A percentile compares a stretch with the other conserved stretches of the same genome.
Evolutionary conservation across 2,329 filamentous ascomycete species (phyloP).

Genomic region (Aspergillus ruber): DNA sequence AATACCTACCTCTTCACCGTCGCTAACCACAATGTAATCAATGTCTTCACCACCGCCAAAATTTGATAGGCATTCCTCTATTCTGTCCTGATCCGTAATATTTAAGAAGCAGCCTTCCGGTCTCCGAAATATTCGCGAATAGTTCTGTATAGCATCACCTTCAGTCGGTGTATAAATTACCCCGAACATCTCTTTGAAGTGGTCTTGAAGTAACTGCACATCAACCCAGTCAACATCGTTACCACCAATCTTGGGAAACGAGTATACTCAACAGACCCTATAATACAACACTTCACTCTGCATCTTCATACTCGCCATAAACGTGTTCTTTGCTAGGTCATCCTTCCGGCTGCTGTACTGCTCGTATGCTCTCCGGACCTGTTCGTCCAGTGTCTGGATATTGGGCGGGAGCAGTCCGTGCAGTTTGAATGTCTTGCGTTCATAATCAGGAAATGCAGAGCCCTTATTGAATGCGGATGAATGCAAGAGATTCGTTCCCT

Average conservation of each 20-base stretch:
- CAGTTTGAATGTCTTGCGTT: slow-evolving; percentile 64
- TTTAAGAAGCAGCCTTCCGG: slow-evolving; percentile 79
- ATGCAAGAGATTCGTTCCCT: slow-evolving; percentile 53
- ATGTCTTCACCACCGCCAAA: slow-evolving; percentile 68
- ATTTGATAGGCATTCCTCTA: slow-evolving; percentile 60
- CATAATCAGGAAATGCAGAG: slow-evolving; percentile 64
- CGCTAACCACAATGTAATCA: slow-evolving; percentile 82
- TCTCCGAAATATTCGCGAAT: slow-evolving; percentile 67
- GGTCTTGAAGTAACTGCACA: slow-evolving; percentile 61
- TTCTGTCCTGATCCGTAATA: slow-evolving; percentile 59
- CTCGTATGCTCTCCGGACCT: slow-evolving; percentile 69
- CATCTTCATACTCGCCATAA: slow-evolving; percentile 75
- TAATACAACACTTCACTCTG: slow-evolving; percentile 83
- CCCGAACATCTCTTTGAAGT: slow-evolving; percentile 81
- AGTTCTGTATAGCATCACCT: slow-evolving; percentile 80
- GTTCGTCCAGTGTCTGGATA: slow-evolving; percentile 69
- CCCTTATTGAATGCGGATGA: slow-evolving; percentile 75
- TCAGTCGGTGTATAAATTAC: slow-evolving; percentile 91
- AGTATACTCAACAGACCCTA: slow-evolving; percentile 43
- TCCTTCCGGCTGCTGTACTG: slow-evolving; percentile 62
- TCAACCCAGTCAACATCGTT: not conserved
- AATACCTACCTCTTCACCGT: slow-evolving; percentile 47
- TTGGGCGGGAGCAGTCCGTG: slow-evolving; percentile 66
- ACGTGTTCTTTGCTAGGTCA: slow-evolving; percentile 76
- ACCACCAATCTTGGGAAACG: not conserved